Percentiles rank a stretch among this genome's conserved stretches.
Evolutionary conservation across 2,329 filamentous ascomycete genomes (phyloP).

Genomic region (Pestalotiopsis sp.): DNA sequence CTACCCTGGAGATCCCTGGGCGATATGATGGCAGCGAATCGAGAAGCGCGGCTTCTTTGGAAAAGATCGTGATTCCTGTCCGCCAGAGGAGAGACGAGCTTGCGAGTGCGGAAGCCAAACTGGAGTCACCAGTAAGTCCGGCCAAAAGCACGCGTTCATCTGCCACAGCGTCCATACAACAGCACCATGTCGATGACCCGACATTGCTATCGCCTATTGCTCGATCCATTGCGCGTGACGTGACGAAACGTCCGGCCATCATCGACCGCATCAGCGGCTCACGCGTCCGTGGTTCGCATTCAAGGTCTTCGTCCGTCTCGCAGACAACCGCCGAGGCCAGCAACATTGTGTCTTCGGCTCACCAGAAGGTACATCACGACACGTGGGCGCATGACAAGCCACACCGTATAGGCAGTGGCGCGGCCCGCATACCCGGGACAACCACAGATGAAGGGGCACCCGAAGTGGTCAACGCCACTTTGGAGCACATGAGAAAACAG

Average conservation of each 20-base stretch:
- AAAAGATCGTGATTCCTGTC: slow-evolving; percentile 27
- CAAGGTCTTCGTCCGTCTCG: slow-evolving; percentile 60
- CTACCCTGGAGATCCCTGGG: slow-evolving; percentile 33
- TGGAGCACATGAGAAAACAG: slow-evolving; percentile 77
- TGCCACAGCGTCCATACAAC: slow-evolving; percentile 25
- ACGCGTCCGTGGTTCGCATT: slow-evolving; percentile 43
- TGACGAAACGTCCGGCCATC: slow-evolving; percentile 47
- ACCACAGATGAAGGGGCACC: slow-evolving; percentile 56
- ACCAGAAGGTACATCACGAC: slow-evolving; percentile 58
- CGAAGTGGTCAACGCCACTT: slow-evolving; percentile 58
- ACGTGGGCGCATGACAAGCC: slow-evolving; percentile 50
- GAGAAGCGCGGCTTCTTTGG: slow-evolving; percentile 27
- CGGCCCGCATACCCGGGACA: slow-evolving; percentile 56
- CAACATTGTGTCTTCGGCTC: slow-evolving; percentile 57
- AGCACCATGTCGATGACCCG: slow-evolving; percentile 33
- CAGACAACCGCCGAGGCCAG: slow-evolving; percentile 57
- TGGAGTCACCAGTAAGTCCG: slow-evolving; percentile 45
- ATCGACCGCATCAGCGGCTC: slow-evolving; percentile 56
- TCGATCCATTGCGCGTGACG: slow-evolving; percentile 31
- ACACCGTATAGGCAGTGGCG: slow-evolving; percentile 45
- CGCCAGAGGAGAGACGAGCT: slow-evolving; percentile 42
- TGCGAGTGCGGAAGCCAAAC: slow-evolving; percentile 44
- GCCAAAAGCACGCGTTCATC: slow-evolving; percentile 30
- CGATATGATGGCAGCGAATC: slow-evolving; percentile 36
- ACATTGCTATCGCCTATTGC: slow-evolving; percentile 25